These are phyloP conservation scores for Penicillium arizonense DNA, from an alignment of 495 filamentous ascomycete species.

Conservation along the genomic window DNA sequence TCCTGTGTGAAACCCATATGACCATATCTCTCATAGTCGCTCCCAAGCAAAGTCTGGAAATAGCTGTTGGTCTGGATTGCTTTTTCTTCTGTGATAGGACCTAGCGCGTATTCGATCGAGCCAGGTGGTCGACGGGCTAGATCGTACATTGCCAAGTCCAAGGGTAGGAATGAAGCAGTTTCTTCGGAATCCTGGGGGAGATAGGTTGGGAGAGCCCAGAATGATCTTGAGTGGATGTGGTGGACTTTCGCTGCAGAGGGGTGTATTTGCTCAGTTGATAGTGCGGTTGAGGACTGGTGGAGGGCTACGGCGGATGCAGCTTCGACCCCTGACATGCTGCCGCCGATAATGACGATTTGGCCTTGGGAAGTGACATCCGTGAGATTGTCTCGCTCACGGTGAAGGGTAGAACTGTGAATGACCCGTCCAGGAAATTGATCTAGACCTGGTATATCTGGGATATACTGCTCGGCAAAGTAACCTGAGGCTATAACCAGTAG, in stretches of 20 bases:
- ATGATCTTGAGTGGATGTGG: constrained; percentile 67
- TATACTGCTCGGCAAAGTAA: constrained; percentile 65
- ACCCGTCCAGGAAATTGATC: constrained; percentile 33
- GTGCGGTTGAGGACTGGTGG: constrained; percentile 58
- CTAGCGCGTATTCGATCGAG: constrained; percentile 56
- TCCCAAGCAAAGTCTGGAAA: constrained; percentile 56
- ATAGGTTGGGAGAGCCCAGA: constrained; percentile 71
- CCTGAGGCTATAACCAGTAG: constrained; percentile 73
- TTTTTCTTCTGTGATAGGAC: constrained; percentile 54
- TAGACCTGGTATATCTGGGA: constrained; percentile 46
- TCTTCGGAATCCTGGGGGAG: constrained; percentile 40
- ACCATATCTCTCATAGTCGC: constrained; percentile 51
- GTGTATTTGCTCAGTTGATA: constrained; percentile 41
- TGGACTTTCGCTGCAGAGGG: constrained; percentile 44
- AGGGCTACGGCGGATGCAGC: constrained; percentile 69
- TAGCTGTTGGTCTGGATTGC: constrained; percentile 51
- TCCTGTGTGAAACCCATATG: constrained; percentile 4
- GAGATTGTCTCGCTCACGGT: constrained; percentile 24
- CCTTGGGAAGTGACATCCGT: not conserved
- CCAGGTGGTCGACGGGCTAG: constrained; percentile 55
- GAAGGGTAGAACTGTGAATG: constrained; percentile 59
- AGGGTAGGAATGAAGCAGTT: constrained; percentile 61
- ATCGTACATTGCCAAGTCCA: constrained; percentile 78
- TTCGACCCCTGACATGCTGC: constrained; percentile 81
- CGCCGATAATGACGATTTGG: constrained; percentile 68